Base-by-base conservation (phyloP, 176 grass and related monocot species). In the Canna indica region DNA sequence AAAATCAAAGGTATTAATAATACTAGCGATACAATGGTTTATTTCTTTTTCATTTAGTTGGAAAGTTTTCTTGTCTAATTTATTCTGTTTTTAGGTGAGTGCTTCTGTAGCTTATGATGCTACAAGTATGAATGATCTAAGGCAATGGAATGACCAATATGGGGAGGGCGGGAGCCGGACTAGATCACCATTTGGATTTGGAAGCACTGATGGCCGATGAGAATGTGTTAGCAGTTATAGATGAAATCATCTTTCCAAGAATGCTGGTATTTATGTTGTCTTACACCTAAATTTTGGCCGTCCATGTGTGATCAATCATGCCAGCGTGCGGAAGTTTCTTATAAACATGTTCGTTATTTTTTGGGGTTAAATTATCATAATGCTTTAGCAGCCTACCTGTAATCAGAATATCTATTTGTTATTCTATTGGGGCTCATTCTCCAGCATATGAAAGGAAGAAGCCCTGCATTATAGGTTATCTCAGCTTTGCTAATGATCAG, bases 101-200 rank as follows among this genome's bases (percentile, higher is more conserved):
- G 82, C 91, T 33, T 96, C 91, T 0, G 83, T 96, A 60, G 78
- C 91, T 9, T 96, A 91, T 36, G 83, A 96, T 16, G 88, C 91
- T 0, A 87, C 79, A 16, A 96, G 79, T 76, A 96, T 91, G 92
- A 91, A 88, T 45, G 88, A 91, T 73, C 69, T 96, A 63, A 81
- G 92, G 57, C 88, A 88, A 77, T 96, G 92, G 92, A 96, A 96
- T 48, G 88, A 91, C 20, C 88, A 88, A 73, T 96, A 91, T 39
- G 92, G 92, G 6, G 92, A 96, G 75, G 85, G 81, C 30, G 92
- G 92, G 56, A 91, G 80, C 80, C 85, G 91, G 48, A 82, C 62
- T 36, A 82, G 56, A 72, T 88, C 87, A 17, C 88, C 82, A 41
- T 95, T 95, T 28, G 87, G 87, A 35, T 95, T 95, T 25, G 77